Evolutionary conservation across 2,329 filamentous ascomycete genomes (phyloP).

Genomic region (Colletotrichum sidae): DNA sequence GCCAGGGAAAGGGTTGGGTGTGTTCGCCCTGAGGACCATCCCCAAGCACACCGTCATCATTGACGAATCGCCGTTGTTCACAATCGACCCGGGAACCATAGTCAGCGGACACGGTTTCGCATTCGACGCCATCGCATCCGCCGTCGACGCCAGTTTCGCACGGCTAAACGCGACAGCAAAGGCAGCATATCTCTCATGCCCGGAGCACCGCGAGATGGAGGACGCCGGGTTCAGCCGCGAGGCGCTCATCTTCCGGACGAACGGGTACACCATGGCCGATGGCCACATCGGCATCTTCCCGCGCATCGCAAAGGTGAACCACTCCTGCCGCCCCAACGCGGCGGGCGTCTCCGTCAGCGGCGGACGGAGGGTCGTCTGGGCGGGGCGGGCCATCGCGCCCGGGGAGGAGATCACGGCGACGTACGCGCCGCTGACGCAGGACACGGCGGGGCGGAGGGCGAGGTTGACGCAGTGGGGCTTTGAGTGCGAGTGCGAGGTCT

Average conservation of each 20-base stretch:
- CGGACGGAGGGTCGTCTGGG: conserved; percentile 50
- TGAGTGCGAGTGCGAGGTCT: conserved; percentile 48
- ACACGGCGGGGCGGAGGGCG: conserved; percentile 44
- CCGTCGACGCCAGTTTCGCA: conserved; percentile 41
- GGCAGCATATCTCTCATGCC: conserved; percentile 43
- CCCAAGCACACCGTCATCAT: conserved; percentile 52
- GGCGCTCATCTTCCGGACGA: conserved; percentile 52
- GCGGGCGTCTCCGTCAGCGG: conserved; percentile 43
- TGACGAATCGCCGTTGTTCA: conserved; percentile 51
- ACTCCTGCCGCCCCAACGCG: conserved; percentile 52
- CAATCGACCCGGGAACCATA: conserved; percentile 42
- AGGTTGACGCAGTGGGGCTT: conserved; percentile 46
- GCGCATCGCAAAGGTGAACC: conserved; percentile 52
- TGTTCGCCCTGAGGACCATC: conserved; percentile 51
- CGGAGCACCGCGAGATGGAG: conserved; percentile 41
- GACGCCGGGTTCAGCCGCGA: conserved; percentile 39
- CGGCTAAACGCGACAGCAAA: conserved; percentile 42
- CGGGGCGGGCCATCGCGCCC: conserved; percentile 43
- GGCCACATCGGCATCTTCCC: conserved; percentile 48
- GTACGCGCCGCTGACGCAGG: conserved; percentile 49
- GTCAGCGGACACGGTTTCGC: conserved; percentile 47
- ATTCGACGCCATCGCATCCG: conserved; percentile 46
- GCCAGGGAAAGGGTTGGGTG: conserved; percentile 53
- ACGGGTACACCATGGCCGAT: conserved; percentile 50
- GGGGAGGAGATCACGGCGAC: conserved; percentile 50